phyloP scores from a whole-genome alignment of 768 basidiomycete species.

The Chalciporus piperatus region DNA sequence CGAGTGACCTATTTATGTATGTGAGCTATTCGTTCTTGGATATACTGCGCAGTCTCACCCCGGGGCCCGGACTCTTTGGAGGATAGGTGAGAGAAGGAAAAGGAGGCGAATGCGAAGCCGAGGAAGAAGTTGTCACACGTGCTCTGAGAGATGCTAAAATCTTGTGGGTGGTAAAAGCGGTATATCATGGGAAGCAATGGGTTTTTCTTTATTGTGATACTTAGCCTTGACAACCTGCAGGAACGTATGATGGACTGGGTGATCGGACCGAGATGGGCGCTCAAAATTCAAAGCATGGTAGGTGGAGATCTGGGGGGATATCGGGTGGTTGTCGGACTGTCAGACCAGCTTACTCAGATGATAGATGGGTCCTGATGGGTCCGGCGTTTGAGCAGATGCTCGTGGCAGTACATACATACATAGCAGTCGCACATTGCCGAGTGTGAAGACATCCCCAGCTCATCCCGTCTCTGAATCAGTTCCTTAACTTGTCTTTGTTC shows the following conservation, averaged over 20 bases:
- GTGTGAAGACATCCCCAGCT: neutral
- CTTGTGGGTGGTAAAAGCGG: neutral
- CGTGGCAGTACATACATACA: conserved; percentile 5
- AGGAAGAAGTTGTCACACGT: neutral
- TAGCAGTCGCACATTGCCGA: conserved; percentile 11
- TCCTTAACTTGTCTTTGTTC: neutral
- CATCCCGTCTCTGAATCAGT: too few species aligned
- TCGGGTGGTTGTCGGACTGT: neutral
- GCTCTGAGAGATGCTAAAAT: neutral
- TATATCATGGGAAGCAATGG: conserved; percentile 9
- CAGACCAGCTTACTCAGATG: neutral
- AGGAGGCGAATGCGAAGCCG: neutral
- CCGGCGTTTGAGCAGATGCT: neutral
- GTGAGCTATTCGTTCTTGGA: neutral
- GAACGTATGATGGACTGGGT: neutral
- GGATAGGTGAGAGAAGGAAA: neutral
- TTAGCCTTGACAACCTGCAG: conserved; percentile 8
- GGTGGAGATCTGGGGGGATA: neutral
- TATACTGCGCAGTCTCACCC: neutral
- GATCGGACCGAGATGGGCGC: conserved; percentile 9
- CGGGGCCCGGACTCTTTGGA: neutral
- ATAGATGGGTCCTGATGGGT: too few species aligned
- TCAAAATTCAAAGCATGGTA: neutral
- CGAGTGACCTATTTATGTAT: neutral
- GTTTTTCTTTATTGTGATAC: too few species aligned